Percentiles rank a stretch among this genome's conserved stretches.
Evolutionary conservation across 1,139 yeast genomes (phyloP).

Genomic region (Blastobotrys niveus): DNA sequence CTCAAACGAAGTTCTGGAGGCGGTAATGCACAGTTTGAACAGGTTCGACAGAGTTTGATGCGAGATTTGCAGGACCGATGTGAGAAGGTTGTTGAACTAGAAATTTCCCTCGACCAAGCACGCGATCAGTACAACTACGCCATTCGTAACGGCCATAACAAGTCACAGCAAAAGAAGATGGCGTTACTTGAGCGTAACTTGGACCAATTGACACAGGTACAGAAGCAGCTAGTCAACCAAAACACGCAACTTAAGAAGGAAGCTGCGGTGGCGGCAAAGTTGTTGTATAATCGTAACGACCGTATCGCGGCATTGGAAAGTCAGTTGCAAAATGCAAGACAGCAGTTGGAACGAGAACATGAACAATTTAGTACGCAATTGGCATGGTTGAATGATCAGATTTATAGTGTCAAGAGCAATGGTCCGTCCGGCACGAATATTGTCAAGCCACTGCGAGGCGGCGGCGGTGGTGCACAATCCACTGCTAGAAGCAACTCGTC

Average conservation of each 20-base stretch:
- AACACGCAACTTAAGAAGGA: slow-evolving; percentile 42
- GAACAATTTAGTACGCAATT: slow-evolving; percentile 50
- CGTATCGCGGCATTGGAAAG: slow-evolving; percentile 53
- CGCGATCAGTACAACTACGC: slow-evolving; percentile 35
- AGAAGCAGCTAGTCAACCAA: slow-evolving; percentile 43
- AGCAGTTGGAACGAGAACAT: slow-evolving; percentile 46
- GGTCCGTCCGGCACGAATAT: slow-evolving; percentile 36
- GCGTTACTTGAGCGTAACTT: slow-evolving; percentile 43
- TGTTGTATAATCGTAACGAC: slow-evolving; percentile 54
- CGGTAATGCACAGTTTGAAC: slow-evolving; percentile 25
- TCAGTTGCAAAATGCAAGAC: slow-evolving; percentile 49
- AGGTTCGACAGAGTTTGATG: slow-evolving; percentile 37
- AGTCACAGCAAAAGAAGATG: slow-evolving; percentile 36
- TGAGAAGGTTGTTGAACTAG: slow-evolving; percentile 41
- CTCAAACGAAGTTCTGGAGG: slow-evolving; percentile 4
- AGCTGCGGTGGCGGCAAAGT: slow-evolving; percentile 50
- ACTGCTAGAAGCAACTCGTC: neutral
- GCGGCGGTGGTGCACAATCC: slow-evolving; percentile 1
- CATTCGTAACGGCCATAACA: slow-evolving; percentile 28
- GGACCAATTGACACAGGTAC: slow-evolving; percentile 41
- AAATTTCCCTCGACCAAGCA: slow-evolving; percentile 38
- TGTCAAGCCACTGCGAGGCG: slow-evolving; percentile 61
- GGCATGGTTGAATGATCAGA: slow-evolving; percentile 30
- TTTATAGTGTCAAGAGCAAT: neutral
- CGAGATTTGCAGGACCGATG: slow-evolving; percentile 41